A percentile compares a stretch with the other conserved stretches of the same genome.
phyloP scores from a whole-genome alignment of 495 filamentous ascomycete genomes.

The Elasticomyces elasticus region DNA sequence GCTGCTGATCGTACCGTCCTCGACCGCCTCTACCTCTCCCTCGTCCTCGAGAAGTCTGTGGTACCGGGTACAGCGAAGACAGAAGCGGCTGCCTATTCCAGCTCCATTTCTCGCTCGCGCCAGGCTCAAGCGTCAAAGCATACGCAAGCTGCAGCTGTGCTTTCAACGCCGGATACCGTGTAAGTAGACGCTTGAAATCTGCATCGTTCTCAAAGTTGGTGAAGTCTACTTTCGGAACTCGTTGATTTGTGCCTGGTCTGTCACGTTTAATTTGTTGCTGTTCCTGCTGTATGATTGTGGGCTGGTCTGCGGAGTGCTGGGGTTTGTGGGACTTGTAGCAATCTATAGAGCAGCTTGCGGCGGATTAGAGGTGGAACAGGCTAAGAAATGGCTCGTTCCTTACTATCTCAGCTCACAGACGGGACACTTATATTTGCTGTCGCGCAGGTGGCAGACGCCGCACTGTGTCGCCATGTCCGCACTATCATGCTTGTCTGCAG shows the following conservation, averaged over 20 bases:
- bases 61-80: not conserved
- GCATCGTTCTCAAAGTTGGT: conserved; percentile 24
- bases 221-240: conserved; percentile 25
- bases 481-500: not conserved
- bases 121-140: conserved; percentile 27
- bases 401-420: conserved; percentile 33
- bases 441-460: conserved; percentile 25
- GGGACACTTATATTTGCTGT: conserved; percentile 35
- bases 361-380: not conserved
- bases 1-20: conserved; percentile 27
- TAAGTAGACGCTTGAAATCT: conserved; percentile 23
- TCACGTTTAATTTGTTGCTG: conserved; percentile 2
- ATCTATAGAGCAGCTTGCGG: conserved; percentile 22
- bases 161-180: conserved; percentile 24
- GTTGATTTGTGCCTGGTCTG: conserved; percentile 21
- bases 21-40: conserved; percentile 46
- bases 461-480: conserved; percentile 1
- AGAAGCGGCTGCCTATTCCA: conserved; percentile 17
- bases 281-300: not conserved
- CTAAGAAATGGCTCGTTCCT: not conserved
- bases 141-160: conserved; percentile 24
- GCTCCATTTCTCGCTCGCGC: conserved; percentile 15
- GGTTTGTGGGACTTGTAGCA: conserved; percentile 26
- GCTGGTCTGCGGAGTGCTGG: conserved; percentile 8
- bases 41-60: not conserved